Base-by-base conservation (phyloP, 495 filamentous ascomycete genomes). In the Xylaria bambusicola region DNA sequence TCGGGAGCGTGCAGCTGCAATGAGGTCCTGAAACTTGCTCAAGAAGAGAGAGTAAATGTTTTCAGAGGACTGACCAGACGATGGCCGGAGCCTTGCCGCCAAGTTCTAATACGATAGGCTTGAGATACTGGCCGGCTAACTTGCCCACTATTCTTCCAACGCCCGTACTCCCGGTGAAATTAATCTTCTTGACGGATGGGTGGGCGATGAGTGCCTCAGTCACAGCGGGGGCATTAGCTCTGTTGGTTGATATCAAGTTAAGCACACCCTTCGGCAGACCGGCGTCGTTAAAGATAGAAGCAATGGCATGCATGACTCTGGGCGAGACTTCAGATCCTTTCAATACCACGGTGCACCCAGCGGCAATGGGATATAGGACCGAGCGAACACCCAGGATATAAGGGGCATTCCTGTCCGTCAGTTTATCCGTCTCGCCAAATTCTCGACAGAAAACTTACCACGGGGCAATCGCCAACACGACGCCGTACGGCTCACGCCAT, bases 271-370 rank as follows among this genome's bases (percentile, higher is more conserved):
- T 69, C 0, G 85, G 84, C 12, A 87, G 78, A 54, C 92, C 92
- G 18, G 92, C 92, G 67, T 92, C 84, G 18, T 80, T 80, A 66
- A 94, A 82, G 63, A 89, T 69, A 29, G 84, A 82, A 20, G 85
- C 84, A 42, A 97, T 79, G 36, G 82, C 85, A 78, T 83, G 89
- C 77, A 90, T 90, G 60, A 82, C 84, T 50, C 86, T 85, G 7
- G 93, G 92, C 10, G 88, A 86, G 41, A 86, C 73, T 69, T 97
- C 93, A 4, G 86, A 84, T 23, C 86, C 88, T 69, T 95, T 95
- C 6, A 93, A 75, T 21, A 95, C 80, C 36, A 81, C 80, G 1
- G 89, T 91, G 66, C 90, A 91, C 23, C 93, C 93, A 1, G 86
- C 86, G 10, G 91, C 92, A 38, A 97, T 78, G n/a, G 93, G 88